phyloP scores from a whole-genome alignment of 768 basidiomycete species.

The Artomyces pyxidatus region DNA sequence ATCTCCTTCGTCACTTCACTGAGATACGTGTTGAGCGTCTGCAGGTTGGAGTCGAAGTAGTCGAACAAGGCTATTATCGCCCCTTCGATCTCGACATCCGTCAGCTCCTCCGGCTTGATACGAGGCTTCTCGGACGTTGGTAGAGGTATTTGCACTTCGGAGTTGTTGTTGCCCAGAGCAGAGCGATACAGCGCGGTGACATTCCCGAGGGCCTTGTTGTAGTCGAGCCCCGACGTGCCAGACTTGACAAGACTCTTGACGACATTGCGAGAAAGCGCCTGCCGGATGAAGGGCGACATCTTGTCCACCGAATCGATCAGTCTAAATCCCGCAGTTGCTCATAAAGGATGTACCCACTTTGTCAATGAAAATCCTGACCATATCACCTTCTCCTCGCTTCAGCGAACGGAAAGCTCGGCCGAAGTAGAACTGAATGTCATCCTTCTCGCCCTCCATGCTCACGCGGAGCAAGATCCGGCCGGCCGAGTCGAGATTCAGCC shows the following conservation, averaged over 20 bases:
- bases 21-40: conserved; percentile 83
- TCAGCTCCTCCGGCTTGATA: conserved; percentile 70
- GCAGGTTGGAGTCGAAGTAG: conserved; percentile 91
- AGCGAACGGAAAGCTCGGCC: conserved; percentile 90
- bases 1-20: conserved; percentile 79
- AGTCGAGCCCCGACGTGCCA: conserved; percentile 53
- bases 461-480: conserved; percentile 83
- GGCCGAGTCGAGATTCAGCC: conserved; percentile 82
- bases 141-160: conserved; percentile 72
- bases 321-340: not conserved
- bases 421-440: conserved; percentile 96
- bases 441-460: conserved; percentile 98
- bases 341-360: conserved; percentile 53
- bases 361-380: conserved; percentile 94
- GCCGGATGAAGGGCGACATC: conserved; percentile 92
- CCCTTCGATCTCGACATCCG: conserved; percentile 90
- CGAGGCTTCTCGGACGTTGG: conserved; percentile 70
- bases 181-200: conserved; percentile 76
- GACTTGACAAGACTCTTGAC: conserved; percentile 73
- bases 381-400: conserved; percentile 89
- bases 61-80: conserved; percentile 90
- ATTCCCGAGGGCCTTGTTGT: conserved; percentile 83
- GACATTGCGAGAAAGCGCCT: conserved; percentile 70
- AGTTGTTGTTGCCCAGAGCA: conserved; percentile 56
- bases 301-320: conserved; percentile 23